A percentile compares a stretch with the other conserved stretches of the same genome.
Conservation (phyloP, 805 yeast species). For the Kuraishia ogatae region DNA sequence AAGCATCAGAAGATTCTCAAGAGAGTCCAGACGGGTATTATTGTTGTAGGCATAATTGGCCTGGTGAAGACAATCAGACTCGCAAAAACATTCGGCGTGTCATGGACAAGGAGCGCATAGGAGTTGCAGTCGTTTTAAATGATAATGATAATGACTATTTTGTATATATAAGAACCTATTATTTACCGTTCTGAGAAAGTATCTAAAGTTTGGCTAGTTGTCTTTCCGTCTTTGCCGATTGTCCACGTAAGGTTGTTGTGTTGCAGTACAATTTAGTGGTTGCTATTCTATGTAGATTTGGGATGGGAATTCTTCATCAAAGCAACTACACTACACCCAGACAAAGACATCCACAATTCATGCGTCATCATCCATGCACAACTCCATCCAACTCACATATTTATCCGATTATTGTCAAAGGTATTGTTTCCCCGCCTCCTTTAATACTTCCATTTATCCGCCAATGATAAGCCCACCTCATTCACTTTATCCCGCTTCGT, state of each 20-base stretch:
- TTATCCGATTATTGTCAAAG: background rate
- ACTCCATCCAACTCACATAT: too few relatives aligned
- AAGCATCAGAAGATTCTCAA: slow-evolving; percentile 47
- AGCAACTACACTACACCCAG: too few relatives aligned
- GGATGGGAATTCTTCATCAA: too few relatives aligned
- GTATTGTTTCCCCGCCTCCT: background rate
- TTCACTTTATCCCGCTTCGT: background rate
- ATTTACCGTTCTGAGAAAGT: too few relatives aligned
- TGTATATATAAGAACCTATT: background rate
- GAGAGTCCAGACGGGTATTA: slow-evolving; percentile 12
- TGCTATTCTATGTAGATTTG: too few relatives aligned
- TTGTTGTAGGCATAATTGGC: slow-evolving; percentile 9
- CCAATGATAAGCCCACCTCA: background rate
- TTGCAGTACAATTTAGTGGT: too few relatives aligned
- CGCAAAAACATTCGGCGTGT: background rate
- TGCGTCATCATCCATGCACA: too few relatives aligned
- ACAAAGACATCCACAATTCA: too few relatives aligned
- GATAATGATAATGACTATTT: background rate
- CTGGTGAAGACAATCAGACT: slow-evolving; percentile 1
- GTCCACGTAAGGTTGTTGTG: too few relatives aligned
- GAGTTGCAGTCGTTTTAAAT: too few relatives aligned
- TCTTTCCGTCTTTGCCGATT: too few relatives aligned
- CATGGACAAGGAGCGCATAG: background rate
- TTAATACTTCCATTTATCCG: background rate
- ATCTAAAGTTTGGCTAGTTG: too few relatives aligned